These are phyloP conservation scores for Helenozyma baotianmanensis DNA, from an alignment of 805 yeast species.

Conservation along the genomic window DNA sequence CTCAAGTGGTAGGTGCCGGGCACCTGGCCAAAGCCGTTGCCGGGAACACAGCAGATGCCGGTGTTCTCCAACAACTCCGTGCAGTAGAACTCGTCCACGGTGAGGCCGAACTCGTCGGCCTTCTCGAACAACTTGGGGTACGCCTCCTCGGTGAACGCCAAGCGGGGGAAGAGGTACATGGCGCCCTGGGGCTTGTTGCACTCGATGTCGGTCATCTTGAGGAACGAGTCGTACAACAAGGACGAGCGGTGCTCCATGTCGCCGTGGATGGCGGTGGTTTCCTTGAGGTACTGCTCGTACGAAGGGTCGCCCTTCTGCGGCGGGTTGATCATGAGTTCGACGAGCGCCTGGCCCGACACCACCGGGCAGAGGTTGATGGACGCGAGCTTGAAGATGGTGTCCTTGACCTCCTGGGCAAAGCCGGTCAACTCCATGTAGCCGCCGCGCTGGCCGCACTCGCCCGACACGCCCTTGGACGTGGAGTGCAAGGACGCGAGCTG, in stretches of 20 bases:
- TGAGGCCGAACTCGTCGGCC: constrained; percentile 53
- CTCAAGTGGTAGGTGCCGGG: constrained; percentile 88
- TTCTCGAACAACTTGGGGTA: constrained; percentile 53
- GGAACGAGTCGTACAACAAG: constrained; percentile 64
- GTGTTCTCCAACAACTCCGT: constrained; percentile 75
- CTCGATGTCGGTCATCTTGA: constrained; percentile 70
- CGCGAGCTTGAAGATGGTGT: constrained; percentile 76
- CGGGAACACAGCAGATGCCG: constrained; percentile 97
- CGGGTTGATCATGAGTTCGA: constrained; percentile 91
- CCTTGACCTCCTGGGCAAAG: constrained; percentile 63
- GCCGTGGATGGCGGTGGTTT: constrained; percentile 56
- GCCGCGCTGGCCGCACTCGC: constrained; percentile 99
- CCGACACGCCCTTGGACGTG: constrained; percentile 95
- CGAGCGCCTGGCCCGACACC: constrained; percentile 89
- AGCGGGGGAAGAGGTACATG: constrained; percentile 89
- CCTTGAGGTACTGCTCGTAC: constrained; percentile 59
- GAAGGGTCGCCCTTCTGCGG: constrained; percentile 77
- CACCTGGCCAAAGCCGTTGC: constrained; percentile 93
- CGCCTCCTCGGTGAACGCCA: constrained; percentile 47
- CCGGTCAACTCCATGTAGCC: constrained; percentile 96
- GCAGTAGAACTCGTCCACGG: constrained; percentile 88
- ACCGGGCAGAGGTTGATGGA: constrained; percentile 92
- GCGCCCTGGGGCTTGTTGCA: constrained; percentile 96
- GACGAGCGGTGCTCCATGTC: constrained; percentile 62
- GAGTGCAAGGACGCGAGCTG: constrained; percentile 93